phyloP scores from a whole-genome alignment of 768 basidiomycete genomes.

The Tylopilus balloui region DNA sequence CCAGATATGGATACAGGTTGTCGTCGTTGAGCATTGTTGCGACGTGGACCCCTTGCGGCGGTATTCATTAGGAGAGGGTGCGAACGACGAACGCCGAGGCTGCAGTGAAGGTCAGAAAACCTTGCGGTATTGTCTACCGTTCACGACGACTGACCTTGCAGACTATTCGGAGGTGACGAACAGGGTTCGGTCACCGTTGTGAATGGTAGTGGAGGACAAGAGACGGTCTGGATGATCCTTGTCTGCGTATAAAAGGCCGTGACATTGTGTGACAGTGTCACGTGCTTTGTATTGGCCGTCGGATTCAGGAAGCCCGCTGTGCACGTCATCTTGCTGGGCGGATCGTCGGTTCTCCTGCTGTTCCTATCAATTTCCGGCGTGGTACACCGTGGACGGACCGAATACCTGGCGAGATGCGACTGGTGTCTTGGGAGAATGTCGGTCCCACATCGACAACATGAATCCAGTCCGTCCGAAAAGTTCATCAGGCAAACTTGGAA shows the following conservation, averaged over 20 bases:
- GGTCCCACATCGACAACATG: too few relatives aligned
- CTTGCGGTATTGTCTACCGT: background rate
- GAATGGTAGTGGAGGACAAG: constrained; percentile 7
- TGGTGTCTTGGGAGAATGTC: background rate
- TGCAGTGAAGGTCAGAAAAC: background rate
- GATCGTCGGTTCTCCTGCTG: too few relatives aligned
- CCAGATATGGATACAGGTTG: constrained; percentile 14
- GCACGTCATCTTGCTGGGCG: background rate
- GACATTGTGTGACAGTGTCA: constrained; percentile 11
- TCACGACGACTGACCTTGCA: constrained; percentile 6
- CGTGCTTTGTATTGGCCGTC: constrained; percentile 6
- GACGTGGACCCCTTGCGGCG: constrained; percentile 23
- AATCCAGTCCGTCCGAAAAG: too few relatives aligned
- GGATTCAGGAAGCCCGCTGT: background rate
- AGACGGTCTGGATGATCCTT: background rate
- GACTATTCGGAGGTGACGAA: background rate
- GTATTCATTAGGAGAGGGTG: constrained; percentile 19
- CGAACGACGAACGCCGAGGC: background rate
- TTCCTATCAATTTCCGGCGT: background rate
- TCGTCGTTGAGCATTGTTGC: constrained; percentile 25
- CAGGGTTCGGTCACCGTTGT: constrained; percentile 2
- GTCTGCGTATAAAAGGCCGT: constrained; percentile 11
- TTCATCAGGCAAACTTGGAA: background rate
- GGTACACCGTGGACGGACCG: too few relatives aligned
- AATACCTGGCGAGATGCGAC: background rate